Conservation (phyloP, 2,329 filamentous ascomycete genomes). For the Fusarium piperis region DNA sequence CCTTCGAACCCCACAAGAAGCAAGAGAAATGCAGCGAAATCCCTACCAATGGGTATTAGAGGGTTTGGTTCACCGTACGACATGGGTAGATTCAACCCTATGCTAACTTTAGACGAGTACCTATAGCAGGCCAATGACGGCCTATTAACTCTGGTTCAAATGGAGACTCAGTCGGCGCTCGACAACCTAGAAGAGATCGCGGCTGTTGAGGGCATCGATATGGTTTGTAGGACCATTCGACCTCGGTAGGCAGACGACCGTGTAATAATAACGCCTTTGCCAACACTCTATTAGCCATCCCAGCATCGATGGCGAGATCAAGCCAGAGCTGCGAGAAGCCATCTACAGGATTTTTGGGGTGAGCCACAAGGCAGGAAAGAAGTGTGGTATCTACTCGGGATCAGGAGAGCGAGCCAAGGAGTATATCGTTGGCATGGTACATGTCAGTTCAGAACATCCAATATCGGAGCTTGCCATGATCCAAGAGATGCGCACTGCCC, state of each 20-base stretch:
- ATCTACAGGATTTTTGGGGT: not conserved
- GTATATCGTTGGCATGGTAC: constrained; percentile 14
- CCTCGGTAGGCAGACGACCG: not conserved
- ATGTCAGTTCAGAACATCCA: not conserved
- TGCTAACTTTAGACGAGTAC: constrained; percentile 12
- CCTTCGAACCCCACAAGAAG: constrained; percentile 7
- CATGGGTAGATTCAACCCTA: constrained; percentile 13
- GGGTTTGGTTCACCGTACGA: constrained; percentile 12
- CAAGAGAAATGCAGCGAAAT: constrained; percentile 8
- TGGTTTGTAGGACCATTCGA: constrained; percentile 11
- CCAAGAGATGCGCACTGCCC: not conserved
- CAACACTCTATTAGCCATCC: not conserved
- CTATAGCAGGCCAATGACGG: constrained; percentile 12
- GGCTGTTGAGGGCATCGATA: not conserved
- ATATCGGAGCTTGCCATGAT: constrained; percentile 1
- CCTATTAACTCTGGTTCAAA: constrained; percentile 11
- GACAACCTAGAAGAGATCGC: constrained; percentile 10
- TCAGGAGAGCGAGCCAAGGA: constrained; percentile 1
- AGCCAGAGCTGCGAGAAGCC: not conserved
- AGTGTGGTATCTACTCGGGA: constrained; percentile 4
- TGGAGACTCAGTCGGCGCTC: constrained; percentile 7
- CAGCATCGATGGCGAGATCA: constrained; percentile 7
- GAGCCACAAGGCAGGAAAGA: not conserved
- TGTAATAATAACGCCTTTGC: rapidly evolving
- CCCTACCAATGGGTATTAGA: constrained; percentile 11